phyloP scores from a whole-genome alignment of 2,329 filamentous ascomycete species.

The Pseudofabraea citricarpa region DNA sequence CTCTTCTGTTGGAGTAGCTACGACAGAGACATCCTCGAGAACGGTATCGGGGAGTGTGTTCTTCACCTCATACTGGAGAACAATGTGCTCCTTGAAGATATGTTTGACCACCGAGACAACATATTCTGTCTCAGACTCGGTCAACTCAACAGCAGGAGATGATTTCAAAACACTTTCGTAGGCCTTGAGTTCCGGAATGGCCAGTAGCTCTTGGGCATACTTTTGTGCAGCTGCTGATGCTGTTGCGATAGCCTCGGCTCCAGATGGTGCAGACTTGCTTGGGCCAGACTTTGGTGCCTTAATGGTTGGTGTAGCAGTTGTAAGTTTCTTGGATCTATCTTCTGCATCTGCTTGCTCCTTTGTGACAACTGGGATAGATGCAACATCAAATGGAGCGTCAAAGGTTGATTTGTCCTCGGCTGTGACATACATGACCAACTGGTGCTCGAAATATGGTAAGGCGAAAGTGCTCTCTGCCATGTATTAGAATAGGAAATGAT shows the following conservation, averaged over 20 bases:
- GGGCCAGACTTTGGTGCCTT: conserved; percentile 84
- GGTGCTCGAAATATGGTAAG: conserved; percentile 90
- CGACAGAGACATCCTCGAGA: conserved; percentile 81
- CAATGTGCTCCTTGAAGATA: conserved; percentile 94
- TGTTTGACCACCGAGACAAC: conserved; percentile 93
- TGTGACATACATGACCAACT: conserved; percentile 95
- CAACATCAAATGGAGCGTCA: conserved; percentile 80
- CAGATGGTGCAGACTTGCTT: conserved; percentile 62
- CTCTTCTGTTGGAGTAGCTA: conserved; percentile 74
- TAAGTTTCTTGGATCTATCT: conserved; percentile 96
- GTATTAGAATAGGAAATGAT: conserved; percentile 23
- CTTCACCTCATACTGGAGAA: conserved; percentile 95
- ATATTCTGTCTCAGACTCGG: conserved; percentile 96
- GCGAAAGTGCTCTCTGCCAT: conserved; percentile 85
- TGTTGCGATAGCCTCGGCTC: conserved; percentile 70
- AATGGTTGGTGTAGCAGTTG: conserved; percentile 83
- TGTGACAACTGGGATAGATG: conserved; percentile 86
- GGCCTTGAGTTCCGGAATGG: conserved; percentile 84
- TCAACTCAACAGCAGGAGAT: conserved; percentile 78
- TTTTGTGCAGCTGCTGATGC: conserved; percentile 80
- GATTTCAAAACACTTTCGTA: conserved; percentile 93
- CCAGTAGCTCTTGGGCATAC: conserved; percentile 80
- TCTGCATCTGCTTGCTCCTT: conserved; percentile 94
- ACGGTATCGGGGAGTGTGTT: conserved; percentile 92
- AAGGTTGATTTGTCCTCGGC: conserved; percentile 86